phyloP scores from a whole-genome alignment of 805 yeast species.

The Saccharomycopsis sp. region DNA sequence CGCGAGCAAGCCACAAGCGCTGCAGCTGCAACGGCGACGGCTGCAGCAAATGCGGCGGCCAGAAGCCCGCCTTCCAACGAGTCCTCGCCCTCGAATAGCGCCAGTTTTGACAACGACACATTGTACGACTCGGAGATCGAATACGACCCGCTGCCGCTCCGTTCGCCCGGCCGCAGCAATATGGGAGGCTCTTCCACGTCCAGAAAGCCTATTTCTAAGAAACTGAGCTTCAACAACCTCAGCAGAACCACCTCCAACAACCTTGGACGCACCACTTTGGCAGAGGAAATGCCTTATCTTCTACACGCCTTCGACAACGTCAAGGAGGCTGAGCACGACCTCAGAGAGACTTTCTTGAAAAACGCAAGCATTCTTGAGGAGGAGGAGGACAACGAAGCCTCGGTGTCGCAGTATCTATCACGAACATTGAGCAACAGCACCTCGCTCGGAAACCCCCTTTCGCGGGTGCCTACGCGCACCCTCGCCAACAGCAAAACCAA shows the following conservation, averaged over 20 bases:
- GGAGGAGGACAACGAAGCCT: neutral
- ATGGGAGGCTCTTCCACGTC: neutral
- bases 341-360: constrained; percentile 20
- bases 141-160: neutral
- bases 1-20: constrained; percentile 1
- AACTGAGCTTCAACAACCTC: neutral
- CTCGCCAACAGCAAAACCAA: neutral
- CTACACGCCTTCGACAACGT: constrained; percentile 64
- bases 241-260: constrained; percentile 28
- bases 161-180: neutral
- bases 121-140: constrained; percentile 14
- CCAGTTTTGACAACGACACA: constrained; percentile 17
- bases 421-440: neutral
- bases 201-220: neutral
- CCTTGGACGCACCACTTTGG: constrained; percentile 45
- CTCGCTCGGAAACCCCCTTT: neutral
- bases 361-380: neutral
- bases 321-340: constrained; percentile 48
- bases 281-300: constrained; percentile 60
- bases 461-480: neutral
- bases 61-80: neutral
- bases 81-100: constrained; percentile 11
- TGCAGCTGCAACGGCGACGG: neutral
- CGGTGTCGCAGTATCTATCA: neutral
- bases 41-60: neutral